Evolutionary conservation across 148 eudicot species (phyloP).

Genomic region (Linanthus parryae): DNA sequence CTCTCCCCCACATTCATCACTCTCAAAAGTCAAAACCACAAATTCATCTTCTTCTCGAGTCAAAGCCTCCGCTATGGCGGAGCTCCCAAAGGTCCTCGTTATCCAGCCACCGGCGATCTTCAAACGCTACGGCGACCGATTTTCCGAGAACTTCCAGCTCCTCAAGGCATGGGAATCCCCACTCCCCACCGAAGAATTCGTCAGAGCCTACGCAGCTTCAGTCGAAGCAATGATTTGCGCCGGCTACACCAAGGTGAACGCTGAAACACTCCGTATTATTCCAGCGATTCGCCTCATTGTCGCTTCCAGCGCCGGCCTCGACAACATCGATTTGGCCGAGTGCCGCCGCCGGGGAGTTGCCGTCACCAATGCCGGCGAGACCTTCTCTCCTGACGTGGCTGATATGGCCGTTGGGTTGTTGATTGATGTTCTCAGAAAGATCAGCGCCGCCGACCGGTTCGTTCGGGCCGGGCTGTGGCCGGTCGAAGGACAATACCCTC

Average conservation of each 20-base stretch:
- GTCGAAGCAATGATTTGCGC: slow-evolving; percentile 26
- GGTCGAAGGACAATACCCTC: slow-evolving; percentile 13
- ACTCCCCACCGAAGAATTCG: slow-evolving; percentile 28
- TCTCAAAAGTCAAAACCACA: too few relatives aligned
- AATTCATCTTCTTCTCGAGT: too few relatives aligned
- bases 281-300: slow-evolving; percentile 43
- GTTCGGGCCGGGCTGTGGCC: slow-evolving; percentile 45
- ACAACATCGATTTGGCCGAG: slow-evolving; percentile 56
- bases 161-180: slow-evolving; percentile 48
- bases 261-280: slow-evolving; percentile 30
- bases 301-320: slow-evolving; percentile 43
- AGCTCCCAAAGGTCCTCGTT: slow-evolving; percentile 21
- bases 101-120: slow-evolving; percentile 36
- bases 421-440: slow-evolving; percentile 45
- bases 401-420: slow-evolving; percentile 49
- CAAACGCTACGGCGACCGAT: slow-evolving; percentile 16
- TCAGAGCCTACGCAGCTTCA: slow-evolving; percentile 22
- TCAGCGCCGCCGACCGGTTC: slow-evolving; percentile 42
- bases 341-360: slow-evolving; percentile 57
- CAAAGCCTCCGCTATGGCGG: neutral
- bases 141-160: slow-evolving; percentile 30
- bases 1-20: too few relatives aligned
- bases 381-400: slow-evolving; percentile 49
- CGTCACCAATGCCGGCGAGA: slow-evolving; percentile 29
- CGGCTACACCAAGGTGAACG: slow-evolving; percentile 10